These are phyloP conservation scores for Curvularia verruculosa DNA, from an alignment of 2,329 filamentous ascomycete species.

Conservation along the genomic window DNA sequence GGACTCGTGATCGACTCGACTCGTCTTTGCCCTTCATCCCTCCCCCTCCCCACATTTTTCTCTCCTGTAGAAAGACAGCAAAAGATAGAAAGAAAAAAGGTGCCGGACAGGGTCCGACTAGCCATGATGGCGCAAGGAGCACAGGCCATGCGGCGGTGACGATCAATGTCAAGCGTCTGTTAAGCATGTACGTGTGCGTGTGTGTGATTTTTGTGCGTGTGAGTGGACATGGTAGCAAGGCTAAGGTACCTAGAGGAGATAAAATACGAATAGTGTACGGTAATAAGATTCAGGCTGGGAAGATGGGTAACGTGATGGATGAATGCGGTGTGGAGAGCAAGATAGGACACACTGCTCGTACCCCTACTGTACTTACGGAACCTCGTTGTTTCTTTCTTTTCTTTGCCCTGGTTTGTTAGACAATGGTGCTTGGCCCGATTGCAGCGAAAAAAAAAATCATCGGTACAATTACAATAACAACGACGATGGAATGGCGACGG, in stretches of 20 bases:
- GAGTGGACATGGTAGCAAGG: too few species aligned
- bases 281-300: neutral
- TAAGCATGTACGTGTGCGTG: too few species aligned
- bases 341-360: neutral
- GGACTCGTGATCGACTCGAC: neutral
- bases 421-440: neutral
- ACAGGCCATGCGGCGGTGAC: neutral
- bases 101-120: conserved; percentile 4
- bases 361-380: too few species aligned
- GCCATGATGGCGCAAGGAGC: too few species aligned
- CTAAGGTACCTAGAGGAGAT: too few species aligned
- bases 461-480: neutral
- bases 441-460: neutral
- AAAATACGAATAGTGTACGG: too few species aligned
- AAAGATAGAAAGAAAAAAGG: neutral
- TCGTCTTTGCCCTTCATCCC: too few species aligned
- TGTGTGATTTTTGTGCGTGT: neutral
- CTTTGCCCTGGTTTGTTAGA: neutral
- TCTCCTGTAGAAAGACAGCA: too few species aligned
- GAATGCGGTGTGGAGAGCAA: neutral
- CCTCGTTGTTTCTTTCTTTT: neutral
- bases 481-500: neutral
- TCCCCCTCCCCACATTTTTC: too few species aligned
- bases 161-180: neutral
- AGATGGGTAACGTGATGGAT: neutral